These are phyloP conservation scores for Lachnellula suecica DNA, from an alignment of 2,329 filamentous ascomycete genomes.

Conservation along the genomic window DNA sequence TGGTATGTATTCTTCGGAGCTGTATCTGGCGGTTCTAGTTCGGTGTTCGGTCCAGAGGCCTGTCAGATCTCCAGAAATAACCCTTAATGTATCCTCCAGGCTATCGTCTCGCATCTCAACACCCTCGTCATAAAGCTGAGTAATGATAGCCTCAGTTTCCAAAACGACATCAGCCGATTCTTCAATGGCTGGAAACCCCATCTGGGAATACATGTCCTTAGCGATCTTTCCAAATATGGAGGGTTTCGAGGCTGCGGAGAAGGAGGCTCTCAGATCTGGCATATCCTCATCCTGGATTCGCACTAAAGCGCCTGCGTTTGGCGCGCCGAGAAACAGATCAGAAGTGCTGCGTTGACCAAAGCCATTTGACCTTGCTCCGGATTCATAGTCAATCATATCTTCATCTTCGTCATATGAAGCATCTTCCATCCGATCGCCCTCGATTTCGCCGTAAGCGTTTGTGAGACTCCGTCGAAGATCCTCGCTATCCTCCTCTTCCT, in stretches of 20 bases:
- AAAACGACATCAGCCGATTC: constrained; percentile 74
- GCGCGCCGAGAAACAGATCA: constrained; percentile 32
- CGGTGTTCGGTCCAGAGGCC: constrained; percentile 55
- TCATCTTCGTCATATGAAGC: constrained; percentile 40
- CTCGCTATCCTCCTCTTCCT: constrained; percentile 39
- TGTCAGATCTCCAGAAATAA: constrained; percentile 50
- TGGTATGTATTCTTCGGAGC: constrained; percentile 53
- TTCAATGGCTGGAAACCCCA: constrained; percentile 57
- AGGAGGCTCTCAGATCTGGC: constrained; percentile 15
- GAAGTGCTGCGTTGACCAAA: constrained; percentile 46
- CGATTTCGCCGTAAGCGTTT: constrained; percentile 33
- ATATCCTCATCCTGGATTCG: constrained; percentile 16
- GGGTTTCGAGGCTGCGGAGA: constrained; percentile 12
- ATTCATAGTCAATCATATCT: constrained; percentile 18
- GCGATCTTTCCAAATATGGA: constrained; percentile 64
- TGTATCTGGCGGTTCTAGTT: constrained; percentile 44
- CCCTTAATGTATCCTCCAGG: constrained; percentile 55
- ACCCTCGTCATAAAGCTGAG: constrained; percentile 62
- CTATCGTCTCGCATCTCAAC: constrained; percentile 55
- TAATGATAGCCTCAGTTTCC: constrained; percentile 70
- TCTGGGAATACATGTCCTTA: constrained; percentile 63
- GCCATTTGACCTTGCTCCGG: constrained; percentile 26
- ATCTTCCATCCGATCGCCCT: constrained; percentile 39
- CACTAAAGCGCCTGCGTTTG: constrained; percentile 12
- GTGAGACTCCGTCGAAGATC: constrained; percentile 39